Percentiles rank a stretch among this genome's conserved stretches.
These are phyloP conservation scores for bread wheat (Triticum aestivum) DNA, from an alignment of 176 grass and related monocot genomes.

Conservation along the genomic window IWGSC_CS_RefSeq_v2.1 NC_057802.1:6141222-6141721, in stretches of 20 bases:
- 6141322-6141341: not conserved
- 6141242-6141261: not conserved
- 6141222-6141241: not conserved
- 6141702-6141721: not conserved
- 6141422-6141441: not conserved
- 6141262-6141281: too few relatives aligned
- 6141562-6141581: not conserved
- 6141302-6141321: not conserved
- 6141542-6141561: not conserved
- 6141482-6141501: not conserved
- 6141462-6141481: not conserved
- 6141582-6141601: not conserved
- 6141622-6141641: not conserved
- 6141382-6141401: not conserved
- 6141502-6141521: not conserved
- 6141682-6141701: not conserved
- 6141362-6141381: not conserved
- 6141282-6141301: not conserved
- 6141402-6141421: not conserved
- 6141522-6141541: not conserved
- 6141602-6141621: not conserved
- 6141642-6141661: not conserved
- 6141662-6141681: not conserved
- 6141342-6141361: not conserved
- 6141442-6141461: not conserved